Conservation (phyloP, 2,329 filamentous ascomycete species). For the Arthrobotrys conoides region DNA sequence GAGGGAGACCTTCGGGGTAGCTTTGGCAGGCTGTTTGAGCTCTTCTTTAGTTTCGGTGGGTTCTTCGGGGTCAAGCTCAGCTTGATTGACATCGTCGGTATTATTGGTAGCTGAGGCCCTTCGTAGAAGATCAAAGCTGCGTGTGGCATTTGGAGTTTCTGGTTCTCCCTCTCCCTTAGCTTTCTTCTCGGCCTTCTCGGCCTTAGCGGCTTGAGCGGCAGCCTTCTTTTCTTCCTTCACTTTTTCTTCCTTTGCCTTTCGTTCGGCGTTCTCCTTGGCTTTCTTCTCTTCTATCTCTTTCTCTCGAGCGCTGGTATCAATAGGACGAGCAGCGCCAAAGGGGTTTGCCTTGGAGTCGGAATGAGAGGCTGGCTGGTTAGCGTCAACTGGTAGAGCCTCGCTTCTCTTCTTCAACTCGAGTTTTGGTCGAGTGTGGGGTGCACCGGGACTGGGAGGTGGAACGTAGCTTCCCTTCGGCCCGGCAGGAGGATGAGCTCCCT, state of each 20-base stretch:
- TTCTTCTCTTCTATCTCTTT: conserved; percentile 91
- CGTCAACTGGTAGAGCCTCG: conserved; percentile 71
- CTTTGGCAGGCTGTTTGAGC: conserved; percentile 68
- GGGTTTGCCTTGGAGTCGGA: conserved; percentile 86
- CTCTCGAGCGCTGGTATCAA: conserved; percentile 91
- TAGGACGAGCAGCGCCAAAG: conserved; percentile 92
- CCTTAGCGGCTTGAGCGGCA: conserved; percentile 77
- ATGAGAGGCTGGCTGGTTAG: conserved; percentile 68
- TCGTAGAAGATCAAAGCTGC: conserved; percentile 73
- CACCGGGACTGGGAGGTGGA: conserved; percentile 69
- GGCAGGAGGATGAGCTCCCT: conserved; percentile 71
- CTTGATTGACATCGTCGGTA: conserved; percentile 67
- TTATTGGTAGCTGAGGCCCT: conserved; percentile 70
- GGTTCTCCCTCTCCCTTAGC: conserved; percentile 66
- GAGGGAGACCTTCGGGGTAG: conserved; percentile 73
- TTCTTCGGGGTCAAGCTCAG: conserved; percentile 66
- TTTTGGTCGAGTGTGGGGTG: conserved; percentile 79
- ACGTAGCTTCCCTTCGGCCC: conserved; percentile 73
- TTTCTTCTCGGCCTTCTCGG: conserved; percentile 72
- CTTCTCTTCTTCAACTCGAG: conserved; percentile 91
- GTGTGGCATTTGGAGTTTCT: conserved; percentile 66
- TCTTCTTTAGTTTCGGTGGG: conserved; percentile 55
- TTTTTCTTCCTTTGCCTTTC: conserved; percentile 77
- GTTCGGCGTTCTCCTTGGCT: conserved; percentile 87
- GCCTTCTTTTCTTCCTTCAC: conserved; percentile 74